phyloP scores from a whole-genome alignment of 129 eudicot species.

The Helianthus tuberosus region DNA sequence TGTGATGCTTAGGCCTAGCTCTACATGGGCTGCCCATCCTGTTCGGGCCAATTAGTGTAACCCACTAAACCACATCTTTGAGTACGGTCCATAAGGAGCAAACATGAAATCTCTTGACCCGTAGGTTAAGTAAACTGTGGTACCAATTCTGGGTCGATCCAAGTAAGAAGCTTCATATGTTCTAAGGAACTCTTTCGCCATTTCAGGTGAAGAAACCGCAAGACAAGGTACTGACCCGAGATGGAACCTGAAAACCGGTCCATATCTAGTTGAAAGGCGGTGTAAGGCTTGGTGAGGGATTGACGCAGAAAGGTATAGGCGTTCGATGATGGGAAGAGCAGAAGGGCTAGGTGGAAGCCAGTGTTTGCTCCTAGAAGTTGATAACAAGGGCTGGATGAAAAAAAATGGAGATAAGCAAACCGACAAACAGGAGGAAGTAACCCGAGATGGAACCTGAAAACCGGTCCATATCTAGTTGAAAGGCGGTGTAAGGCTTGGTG shows the following conservation, averaged over 20 bases:
- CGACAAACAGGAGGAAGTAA: slow-evolving; percentile 41
- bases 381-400: slow-evolving; percentile 22
- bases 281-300: slow-evolving; percentile 70
- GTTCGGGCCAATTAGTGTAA: too few species aligned
- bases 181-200: slow-evolving; percentile 58
- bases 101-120: slow-evolving; percentile 69
- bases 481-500: slow-evolving; percentile 69
- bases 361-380: slow-evolving; percentile 10
- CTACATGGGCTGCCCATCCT: too few species aligned
- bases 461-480: slow-evolving; percentile 46
- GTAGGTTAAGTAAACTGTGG: slow-evolving; percentile 54
- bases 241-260: slow-evolving; percentile 48
- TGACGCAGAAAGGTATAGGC: slow-evolving; percentile 65
- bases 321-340: slow-evolving; percentile 61
- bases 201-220: slow-evolving; percentile 68
- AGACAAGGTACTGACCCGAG: slow-evolving; percentile 61
- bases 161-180: slow-evolving; percentile 52
- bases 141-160: slow-evolving; percentile 47
- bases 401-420: slow-evolving; percentile 36
- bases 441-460: slow-evolving; percentile 54
- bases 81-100: slow-evolving; percentile 65
- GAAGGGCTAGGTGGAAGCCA: slow-evolving; percentile 60
- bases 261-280: slow-evolving; percentile 45
- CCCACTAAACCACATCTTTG: too few species aligned
- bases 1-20: too few species aligned